Base-by-base conservation (phyloP, 768 basidiomycete genomes). In the Xanthoconium stramineum region DNA sequence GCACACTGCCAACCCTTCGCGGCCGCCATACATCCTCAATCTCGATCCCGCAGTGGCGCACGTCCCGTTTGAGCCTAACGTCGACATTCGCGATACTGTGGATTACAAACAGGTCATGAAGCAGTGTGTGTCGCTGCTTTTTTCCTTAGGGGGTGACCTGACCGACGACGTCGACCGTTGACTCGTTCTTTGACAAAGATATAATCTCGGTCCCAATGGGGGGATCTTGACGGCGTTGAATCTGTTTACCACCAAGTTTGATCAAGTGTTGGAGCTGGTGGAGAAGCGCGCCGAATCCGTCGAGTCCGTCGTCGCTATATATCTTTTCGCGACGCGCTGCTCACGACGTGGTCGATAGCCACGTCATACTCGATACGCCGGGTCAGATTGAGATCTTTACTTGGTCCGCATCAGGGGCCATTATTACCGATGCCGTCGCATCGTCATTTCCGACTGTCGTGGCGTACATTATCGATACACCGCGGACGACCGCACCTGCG, bases 331-430 rank as follows among this genome's bases (percentile, higher is more conserved):
- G 9, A 1, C 29, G 30, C 7, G n/a, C 15, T 12, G 40, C 36
- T 33, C 33, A 53, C 20, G 38, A 17, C 17, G 30, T 19, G 40
- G 35, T 36, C 13, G 51, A 33, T 39, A 98, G 96, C 65, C 89
- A 98, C 75, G 83, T 99, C 57, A 86, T 99, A 45, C 78, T 99
- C 46, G 97, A 99, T 66, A 99, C 97, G 0, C 97, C 97, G 7
- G 97, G 97, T 5, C 97, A 99, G 74, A 99, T 99, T 65, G 97
- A 99, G 74, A 99, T 98, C 61, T 99, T 99, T 69, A 99, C 97
- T 48, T 99, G 97, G 97, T 98, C 95, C 0, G 97, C 97, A 2
- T 98, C 95, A 45, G 97, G 97, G 6, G 88, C 96, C 12, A 99
- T 99, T 67, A 98, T 99, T 64, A 99, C 97, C 40, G 95, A 98